phyloP scores from a whole-genome alignment of 2,329 filamentous ascomycete genomes.

The Ascosphaera pollenicola region DNA sequence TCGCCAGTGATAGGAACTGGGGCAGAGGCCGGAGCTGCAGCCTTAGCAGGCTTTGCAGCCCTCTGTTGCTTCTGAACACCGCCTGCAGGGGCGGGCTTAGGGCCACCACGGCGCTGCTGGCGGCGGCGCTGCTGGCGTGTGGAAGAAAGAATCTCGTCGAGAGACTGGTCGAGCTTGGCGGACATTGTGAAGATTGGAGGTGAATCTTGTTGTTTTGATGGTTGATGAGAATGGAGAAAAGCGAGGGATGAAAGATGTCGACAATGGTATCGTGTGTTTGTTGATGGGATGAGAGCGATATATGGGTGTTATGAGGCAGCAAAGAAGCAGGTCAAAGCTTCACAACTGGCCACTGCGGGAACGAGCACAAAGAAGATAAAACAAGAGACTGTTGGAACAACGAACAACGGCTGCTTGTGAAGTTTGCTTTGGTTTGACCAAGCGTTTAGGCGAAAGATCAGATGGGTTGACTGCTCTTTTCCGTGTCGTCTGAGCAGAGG shows the following conservation, averaged over 20 bases:
- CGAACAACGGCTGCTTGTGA: background rate
- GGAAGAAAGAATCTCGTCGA: constrained; percentile 88
- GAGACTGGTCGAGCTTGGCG: constrained; percentile 87
- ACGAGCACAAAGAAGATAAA: background rate
- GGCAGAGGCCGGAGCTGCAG: constrained; percentile 41
- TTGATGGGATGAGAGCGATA: background rate
- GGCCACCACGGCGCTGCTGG: constrained; percentile 22
- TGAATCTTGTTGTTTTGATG: constrained; percentile 1
- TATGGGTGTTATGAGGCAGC: background rate
- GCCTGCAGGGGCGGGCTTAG: constrained; percentile 49
- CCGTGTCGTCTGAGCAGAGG: no score
- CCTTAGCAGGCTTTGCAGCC: constrained; percentile 22
- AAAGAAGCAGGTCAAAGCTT: background rate
- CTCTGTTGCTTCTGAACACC: constrained; percentile 63
- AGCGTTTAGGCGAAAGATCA: background rate
- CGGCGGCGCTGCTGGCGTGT: constrained; percentile 33
- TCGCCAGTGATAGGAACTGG: constrained; percentile 35
- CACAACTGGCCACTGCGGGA: background rate
- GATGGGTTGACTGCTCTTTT: background rate
- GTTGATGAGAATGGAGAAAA: background rate
- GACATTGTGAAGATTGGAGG: constrained; percentile 39
- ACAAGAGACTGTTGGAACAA: background rate
- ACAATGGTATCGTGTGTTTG: background rate
- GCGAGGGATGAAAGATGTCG: background rate
- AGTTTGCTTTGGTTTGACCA: background rate